Base-by-base conservation (phyloP, 176 grass and related monocot genomes). In the Tillandsia fasciculata region DNA sequence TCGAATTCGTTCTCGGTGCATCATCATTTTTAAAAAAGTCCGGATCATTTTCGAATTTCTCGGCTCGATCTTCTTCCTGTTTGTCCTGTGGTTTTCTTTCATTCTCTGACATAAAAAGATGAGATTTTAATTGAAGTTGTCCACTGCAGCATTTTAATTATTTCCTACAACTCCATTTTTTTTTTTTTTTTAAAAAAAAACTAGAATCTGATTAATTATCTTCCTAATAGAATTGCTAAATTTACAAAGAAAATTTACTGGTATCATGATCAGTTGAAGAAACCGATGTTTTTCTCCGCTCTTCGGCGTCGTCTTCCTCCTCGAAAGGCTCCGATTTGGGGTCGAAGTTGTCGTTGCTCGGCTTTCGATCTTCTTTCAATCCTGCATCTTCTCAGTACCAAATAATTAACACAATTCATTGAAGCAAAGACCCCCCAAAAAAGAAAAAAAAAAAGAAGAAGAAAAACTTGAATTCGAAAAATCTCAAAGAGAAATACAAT, bases 51-150 rank as follows among this genome's bases (percentile, higher is more conserved):
- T 42, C 33, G 7, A 6, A 42, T 47, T 27, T 58, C 57, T 56
- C 74, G 26, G 51, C 9, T 56, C 26, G 49, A 18, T 79, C 42
- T 52, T 51, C 71, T 72, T 53, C 48, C 63, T 57, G 18, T n/a
- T 2, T 64, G n/a, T 79, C 57, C 54, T 71, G 23, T 71, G 33
- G 17, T 47, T 77, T 77, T n/a, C 26, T 69, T 53, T 58, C 51
- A 69, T 67, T 33, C 63, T 66, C 76, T 78, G 28, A 47, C 11
- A 48, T 54, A 17, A 15, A 65, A 48, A 59, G 26, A 70, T 15
- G 42, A 7, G 63, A 10, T 18, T 15, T 42, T 61, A 61, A 9
- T 61, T 61, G 7, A 61, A 57, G 53, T 57, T 57, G 17, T 14
- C 14, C 1, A 57, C 12, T 57, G 53, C 12, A 6, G 17, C 5